Evolutionary conservation across 2,329 filamentous ascomycete genomes (phyloP), one percentile per base, ranked within the genome.

Genomic region (Pseudopithomyces chartarum): DNA sequence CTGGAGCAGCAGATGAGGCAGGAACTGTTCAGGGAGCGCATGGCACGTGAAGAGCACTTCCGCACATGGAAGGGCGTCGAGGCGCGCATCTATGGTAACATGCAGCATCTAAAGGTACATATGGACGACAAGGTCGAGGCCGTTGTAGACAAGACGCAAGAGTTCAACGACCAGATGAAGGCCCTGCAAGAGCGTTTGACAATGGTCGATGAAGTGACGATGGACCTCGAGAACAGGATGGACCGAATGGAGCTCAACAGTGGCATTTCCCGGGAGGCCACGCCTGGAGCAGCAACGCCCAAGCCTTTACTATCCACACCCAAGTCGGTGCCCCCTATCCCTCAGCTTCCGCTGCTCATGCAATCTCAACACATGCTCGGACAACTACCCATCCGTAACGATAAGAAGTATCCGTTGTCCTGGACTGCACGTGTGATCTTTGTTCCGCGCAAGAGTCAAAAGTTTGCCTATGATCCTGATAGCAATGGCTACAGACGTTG

Each of bases 61-160:
- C 59, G 67, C 19, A 69, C 67, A 5, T 71, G 69, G 58, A 73
- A 69, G 56, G 64, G 59, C 1, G 64, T 76, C 23, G 71, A 77
- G 54, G 68, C 66, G 22, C 68, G 72, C 36, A 57, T 76, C 57
- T 77, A 76, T 56, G 60, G 75, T 52, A 76, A 76, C 58, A 75
- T 75, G 73, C 67, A 69, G 44, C 56, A 66, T 13, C 43, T 77
- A 51, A 77, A 76, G 56, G 65, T 77, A 34, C 66, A 70, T 46
- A 71, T 77, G 66, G 75, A 77, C 53, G 75, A 77, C 60, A 72
- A 69, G 59, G 69, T 76, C 34, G 75, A 77, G 61, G 74, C 73
- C 7, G 73, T 76, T n/a, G 73, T 77, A 19, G 74, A 77, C 59
- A 69, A 71, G 58, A 75, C 73, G 33, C 73, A 74, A 17, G 71